Base-by-base conservation (phyloP, 2,329 filamentous ascomycete species). In the Clarireedia paspali region DNA sequence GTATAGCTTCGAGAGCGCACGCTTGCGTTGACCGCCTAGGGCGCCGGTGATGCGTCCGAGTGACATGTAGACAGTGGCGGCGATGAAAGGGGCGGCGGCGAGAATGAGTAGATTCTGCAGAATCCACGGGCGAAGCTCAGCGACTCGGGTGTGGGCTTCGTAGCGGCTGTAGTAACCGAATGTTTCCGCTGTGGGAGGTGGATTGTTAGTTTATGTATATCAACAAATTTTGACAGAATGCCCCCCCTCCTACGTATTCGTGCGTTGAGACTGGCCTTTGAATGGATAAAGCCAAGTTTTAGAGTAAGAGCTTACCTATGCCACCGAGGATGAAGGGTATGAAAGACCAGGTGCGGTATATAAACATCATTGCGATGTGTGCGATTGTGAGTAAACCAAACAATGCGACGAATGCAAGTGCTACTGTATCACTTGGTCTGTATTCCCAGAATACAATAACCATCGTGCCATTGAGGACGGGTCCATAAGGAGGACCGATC, bases 1-100 rank as follows among this genome's bases (percentile, higher is more conserved):
- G 56, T 80, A 81, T 23, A 79, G 65, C 57, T 76, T 77, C 15
- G 77, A 79, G 7, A 79, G 64, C 72, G 74, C 77, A 3, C 54
- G 70, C 1, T 70, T 66, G 1, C 68, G 62, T n/a, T 72, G 68
- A 2, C 72, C 76, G 20, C 75, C 63, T 6, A 72, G 63, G 6
- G 71, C 64, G 0, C 60, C 55, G 17, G 74, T 70, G 14, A 75
- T 59, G 1, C 74, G 69, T 0, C 71, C 74, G 15, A 77, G 70
- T 9, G 71, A 67, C 74, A 77, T 77, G 65, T 77, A 77, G 39
- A 77, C 72, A 0, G 71, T 71, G 0, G 74, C 75, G 2, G 74
- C 73, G 54, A 72, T 71, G 10, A 77, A 64, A 0, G 73, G 68
- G 0, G 75, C 74, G 0, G 70, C 73, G 20, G 74, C 66, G 4